Percentiles rank a stretch among this genome's conserved stretches.
Conservation (phyloP, 768 basidiomycete species). For the Tephrocybe sp. region DNA sequence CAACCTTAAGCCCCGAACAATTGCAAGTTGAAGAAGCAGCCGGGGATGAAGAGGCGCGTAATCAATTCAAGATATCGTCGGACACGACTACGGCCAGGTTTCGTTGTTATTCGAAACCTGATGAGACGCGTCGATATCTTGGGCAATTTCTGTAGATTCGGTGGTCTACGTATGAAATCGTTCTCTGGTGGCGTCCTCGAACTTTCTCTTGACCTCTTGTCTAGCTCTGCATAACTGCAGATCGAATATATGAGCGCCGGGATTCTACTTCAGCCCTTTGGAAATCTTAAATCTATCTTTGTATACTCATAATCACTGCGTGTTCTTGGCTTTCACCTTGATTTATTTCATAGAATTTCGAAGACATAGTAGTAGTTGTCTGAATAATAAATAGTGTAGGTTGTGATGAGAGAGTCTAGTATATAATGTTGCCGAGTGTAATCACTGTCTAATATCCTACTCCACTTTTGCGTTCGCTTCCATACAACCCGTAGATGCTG, state of each 20-base stretch:
- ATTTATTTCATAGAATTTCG: no score
- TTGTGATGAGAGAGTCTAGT: no score
- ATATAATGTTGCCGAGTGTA: no score
- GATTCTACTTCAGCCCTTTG: background rate
- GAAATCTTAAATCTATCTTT: background rate
- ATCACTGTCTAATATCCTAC: constrained; percentile 6
- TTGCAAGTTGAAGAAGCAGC: background rate
- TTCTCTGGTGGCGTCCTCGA: background rate
- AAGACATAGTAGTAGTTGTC: no score
- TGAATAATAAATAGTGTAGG: no score
- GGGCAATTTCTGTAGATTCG: background rate
- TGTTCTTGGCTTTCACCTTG: no score
- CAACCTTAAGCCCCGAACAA: background rate
- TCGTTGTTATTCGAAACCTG: background rate
- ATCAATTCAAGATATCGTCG: background rate
- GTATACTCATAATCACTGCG: background rate
- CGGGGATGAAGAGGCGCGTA: background rate
- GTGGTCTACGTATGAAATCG: background rate
- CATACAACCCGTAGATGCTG: constrained; percentile 77
- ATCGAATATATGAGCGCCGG: no score
- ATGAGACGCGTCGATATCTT: constrained; percentile 4
- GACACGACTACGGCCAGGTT: background rate
- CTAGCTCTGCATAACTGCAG: background rate
- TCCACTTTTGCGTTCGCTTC: constrained; percentile 53
- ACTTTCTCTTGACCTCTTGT: background rate